Conservation (phyloP, 148 eudicot genomes). For the Rhododendron griersonianum region DNA sequence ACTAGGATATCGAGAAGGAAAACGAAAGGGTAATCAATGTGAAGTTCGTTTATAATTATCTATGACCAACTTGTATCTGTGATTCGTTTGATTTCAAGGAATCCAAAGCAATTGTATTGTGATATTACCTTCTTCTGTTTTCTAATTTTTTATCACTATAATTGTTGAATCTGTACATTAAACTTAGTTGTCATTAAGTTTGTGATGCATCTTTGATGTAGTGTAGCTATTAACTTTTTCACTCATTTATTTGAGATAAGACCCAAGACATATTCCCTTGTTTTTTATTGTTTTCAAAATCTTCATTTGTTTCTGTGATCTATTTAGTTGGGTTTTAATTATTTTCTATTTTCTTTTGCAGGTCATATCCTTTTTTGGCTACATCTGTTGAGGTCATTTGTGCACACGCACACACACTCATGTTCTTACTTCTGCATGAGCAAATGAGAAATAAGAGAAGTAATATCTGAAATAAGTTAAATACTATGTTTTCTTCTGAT, state of each 20-base stretch:
- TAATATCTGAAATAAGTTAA: neutral
- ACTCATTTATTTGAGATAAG: neutral
- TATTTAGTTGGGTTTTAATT: neutral
- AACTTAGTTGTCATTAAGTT: neutral
- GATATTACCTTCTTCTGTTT: neutral
- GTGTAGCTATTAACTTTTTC: neutral
- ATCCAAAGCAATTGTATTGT: neutral
- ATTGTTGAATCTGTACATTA: neutral
- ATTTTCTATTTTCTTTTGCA: conserved; percentile 35
- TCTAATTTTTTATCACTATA: neutral
- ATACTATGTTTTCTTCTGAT: neutral
- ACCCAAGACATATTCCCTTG: neutral
- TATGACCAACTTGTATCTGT: neutral
- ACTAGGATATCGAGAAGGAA: neutral
- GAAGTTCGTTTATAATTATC: neutral
- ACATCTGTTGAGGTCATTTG: neutral
- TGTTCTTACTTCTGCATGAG: neutral
- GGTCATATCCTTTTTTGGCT: conserved; percentile 85
- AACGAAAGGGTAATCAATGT: neutral
- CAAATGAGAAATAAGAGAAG: neutral
- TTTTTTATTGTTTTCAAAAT: neutral
- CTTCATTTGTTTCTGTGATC: neutral
- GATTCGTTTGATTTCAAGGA: neutral
- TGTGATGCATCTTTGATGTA: neutral
- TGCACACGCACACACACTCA: too few relatives aligned